Base-by-base conservation (phyloP, 441 rosid genomes). In the Viola pubescens region DNA sequence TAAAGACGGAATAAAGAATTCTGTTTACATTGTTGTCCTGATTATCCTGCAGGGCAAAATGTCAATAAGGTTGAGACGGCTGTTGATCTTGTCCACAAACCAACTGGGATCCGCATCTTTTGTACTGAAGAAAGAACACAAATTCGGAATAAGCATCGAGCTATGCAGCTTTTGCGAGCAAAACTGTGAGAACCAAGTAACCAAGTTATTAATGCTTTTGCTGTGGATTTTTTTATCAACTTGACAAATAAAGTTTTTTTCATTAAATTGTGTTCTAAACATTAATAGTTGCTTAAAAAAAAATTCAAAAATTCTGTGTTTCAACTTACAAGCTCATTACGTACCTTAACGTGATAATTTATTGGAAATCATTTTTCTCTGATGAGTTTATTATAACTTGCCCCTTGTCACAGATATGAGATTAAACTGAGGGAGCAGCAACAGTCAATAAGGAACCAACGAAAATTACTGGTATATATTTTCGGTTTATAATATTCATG, bases 51-150 rank as follows among this genome's bases (percentile, higher is more conserved):
- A 92, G 98, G 97, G 52, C 96, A 89, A 74, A 92, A 92, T 78
- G 98, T 87, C 62, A 92, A 86, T 82, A 87, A 89, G 81, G 98
- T 92, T 61, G 98, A 92, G 82, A 92, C 97, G 44, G 97, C 97
- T 40, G 80, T 84, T 68, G 96, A 92, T 83, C 86, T 92, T 70
- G 37, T 89, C 72, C 92, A 92, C 61, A 92, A 92, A 74, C 96
- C 97, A 65, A 80, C 92, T 0, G 95, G 97, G 66, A 89, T 92
- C 56, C 91, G 96, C 71, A 89, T 92, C 62, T 89, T 92, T 73
- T 92, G 98, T 67, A 87, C 95, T 9, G 97, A 89, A 74, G 95
- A 92, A 70, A 87, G 97, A 76, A 82, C 95, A 63, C 97, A 92
- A 70, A 63, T 84, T 67, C 79, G 74, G 56, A 92, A 89, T 75